Base-by-base conservation (phyloP, 2,329 filamentous ascomycete genomes). In the Periconia digitata region DNA sequence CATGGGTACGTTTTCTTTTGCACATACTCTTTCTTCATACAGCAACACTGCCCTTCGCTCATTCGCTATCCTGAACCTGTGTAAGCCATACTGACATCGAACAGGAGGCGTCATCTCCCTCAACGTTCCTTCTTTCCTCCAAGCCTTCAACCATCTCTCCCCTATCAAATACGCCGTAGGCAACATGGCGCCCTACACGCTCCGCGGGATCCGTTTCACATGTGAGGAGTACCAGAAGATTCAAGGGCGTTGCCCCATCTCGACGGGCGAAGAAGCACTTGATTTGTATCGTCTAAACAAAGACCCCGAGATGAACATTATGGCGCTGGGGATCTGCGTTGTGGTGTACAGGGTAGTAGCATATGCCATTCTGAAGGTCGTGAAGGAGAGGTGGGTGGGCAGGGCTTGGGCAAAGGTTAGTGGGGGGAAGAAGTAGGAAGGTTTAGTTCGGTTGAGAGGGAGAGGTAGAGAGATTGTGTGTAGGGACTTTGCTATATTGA, bases 81-180 rank as follows among this genome's bases (percentile, higher is more conserved):
- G 50, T 47, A 16, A 35, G 16, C 18, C 18, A 16, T 18, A 6
- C 45, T 47, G n/a, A 47, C 38, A 12, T 15, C 20, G 7, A 22
- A 24, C 17, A 64, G 62, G 81, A 0, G 87, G 87, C 0, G 76
- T 90, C 27, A 79, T 91, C 67, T 87, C 83, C 47, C 84, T 90
- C 54, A 73, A 85, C 58, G 84, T 90, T 73, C 86, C 87, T 1
- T 59, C 67, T 3, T 79, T 90, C 15, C 80, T 90, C 40, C 75
- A 83, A 53, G 83, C 78, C 0, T 78, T 89, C 63, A 91, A 91
- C 64, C 85, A 89, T 64, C 77, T 91, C 40, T 84, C 79, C 1
- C 88, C 88, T 0, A 79, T 89, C 44, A 85, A 87, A 44, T 92
- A 90, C 62, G 79, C 82, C 0, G 77, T 86, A 3, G 82, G 82